Evolutionary conservation across 495 filamentous ascomycete species (phyloP).

Genomic region (Daldinia bambusicola): DNA sequence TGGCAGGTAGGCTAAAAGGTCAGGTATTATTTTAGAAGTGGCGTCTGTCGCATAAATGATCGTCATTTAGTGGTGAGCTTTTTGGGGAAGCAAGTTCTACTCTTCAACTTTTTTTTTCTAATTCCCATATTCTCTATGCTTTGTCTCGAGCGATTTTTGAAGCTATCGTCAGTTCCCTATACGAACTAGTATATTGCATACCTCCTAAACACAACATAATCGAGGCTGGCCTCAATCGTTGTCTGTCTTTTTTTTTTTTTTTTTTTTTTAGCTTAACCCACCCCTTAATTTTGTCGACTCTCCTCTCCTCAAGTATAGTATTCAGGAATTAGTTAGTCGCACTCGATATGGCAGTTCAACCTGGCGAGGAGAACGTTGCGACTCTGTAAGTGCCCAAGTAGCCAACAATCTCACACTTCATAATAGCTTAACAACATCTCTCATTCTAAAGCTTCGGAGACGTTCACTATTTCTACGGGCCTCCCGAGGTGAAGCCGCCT

Average conservation of each 20-base stretch:
- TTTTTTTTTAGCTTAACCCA: background rate
- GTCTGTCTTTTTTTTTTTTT: slow-evolving; percentile 3
- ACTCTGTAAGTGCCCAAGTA: slow-evolving; percentile 72
- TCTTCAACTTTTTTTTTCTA: slow-evolving; percentile 11
- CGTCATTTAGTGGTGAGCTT: slow-evolving; percentile 25
- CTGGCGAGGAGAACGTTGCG: slow-evolving; percentile 80
- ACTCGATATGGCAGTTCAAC: slow-evolving; percentile 74
- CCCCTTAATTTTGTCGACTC: background rate
- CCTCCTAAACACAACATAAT: too few species aligned
- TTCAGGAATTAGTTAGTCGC: too few species aligned
- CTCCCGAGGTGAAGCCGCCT: slow-evolving; percentile 72
- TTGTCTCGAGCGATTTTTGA: background rate
- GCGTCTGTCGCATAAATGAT: slow-evolving; percentile 11
- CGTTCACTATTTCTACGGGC: slow-evolving; percentile 87
- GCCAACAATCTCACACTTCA: background rate
- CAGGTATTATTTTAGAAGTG: slow-evolving; percentile 19
- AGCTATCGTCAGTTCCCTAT: slow-evolving; percentile 27
- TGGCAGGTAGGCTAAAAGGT: slow-evolving; percentile 9
- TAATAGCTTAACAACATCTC: background rate
- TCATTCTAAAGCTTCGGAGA: slow-evolving; percentile 77
- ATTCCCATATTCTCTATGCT: background rate
- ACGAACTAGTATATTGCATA: too few species aligned
- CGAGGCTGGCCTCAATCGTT: slow-evolving; percentile 11
- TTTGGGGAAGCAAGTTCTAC: slow-evolving; percentile 1
- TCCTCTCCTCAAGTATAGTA: too few species aligned